Percentiles rank a stretch among this genome's conserved stretches.
Conservation (phyloP, 75 land plant genomes). For the Cunninghamia lanceolata region DNA sequence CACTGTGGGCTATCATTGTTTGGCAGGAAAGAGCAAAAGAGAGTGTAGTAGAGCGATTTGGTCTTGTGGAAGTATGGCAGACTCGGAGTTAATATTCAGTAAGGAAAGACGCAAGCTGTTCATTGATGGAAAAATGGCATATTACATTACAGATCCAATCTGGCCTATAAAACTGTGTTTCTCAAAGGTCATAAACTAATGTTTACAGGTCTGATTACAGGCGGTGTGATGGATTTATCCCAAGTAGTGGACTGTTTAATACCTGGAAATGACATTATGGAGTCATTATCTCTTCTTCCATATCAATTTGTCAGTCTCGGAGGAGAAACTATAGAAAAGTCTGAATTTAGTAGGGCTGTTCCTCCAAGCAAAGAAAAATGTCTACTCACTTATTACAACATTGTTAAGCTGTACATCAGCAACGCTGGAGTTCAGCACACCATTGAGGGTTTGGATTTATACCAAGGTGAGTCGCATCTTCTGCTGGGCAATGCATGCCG, state of each 20-base stretch:
- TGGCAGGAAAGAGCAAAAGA: too few relatives aligned
- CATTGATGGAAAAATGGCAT: too few relatives aligned
- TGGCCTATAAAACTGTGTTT: too few relatives aligned
- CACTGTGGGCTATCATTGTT: too few relatives aligned
- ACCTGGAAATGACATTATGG: neutral
- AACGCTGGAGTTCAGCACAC: neutral
- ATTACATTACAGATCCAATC: too few relatives aligned
- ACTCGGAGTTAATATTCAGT: too few relatives aligned
- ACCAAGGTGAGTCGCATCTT: neutral
- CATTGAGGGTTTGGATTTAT: neutral
- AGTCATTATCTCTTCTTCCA: neutral
- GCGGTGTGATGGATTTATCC: neutral
- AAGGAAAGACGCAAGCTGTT: too few relatives aligned
- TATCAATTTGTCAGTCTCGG: neutral
- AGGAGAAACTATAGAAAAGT: neutral
- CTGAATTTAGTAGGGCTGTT: neutral
- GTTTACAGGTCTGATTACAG: too few relatives aligned
- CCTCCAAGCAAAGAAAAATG: neutral
- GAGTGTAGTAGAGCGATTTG: too few relatives aligned
- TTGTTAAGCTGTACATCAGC: neutral
- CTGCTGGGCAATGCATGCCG: neutral
- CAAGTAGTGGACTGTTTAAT: neutral
- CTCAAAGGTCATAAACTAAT: too few relatives aligned
- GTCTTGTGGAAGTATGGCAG: too few relatives aligned
- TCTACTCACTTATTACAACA: neutral